phyloP scores from a whole-genome alignment of 2,329 filamentous ascomycete species.

The Alternaria metachromatica region DNA sequence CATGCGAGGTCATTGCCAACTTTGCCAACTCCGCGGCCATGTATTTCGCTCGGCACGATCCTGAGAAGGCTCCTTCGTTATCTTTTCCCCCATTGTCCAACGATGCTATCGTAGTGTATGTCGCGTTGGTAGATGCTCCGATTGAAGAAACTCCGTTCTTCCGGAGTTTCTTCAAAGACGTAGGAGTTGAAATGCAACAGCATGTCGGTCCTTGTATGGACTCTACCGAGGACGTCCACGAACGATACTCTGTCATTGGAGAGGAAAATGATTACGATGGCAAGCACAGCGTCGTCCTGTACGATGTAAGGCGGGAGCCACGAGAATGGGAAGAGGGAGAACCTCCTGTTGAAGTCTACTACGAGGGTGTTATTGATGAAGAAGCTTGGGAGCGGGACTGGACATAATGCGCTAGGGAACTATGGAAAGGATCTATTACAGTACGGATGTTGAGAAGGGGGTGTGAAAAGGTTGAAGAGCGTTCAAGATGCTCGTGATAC shows the following conservation, averaged over 20 bases:
- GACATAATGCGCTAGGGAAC: background rate
- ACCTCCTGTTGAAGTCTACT: background rate
- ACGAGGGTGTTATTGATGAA: background rate
- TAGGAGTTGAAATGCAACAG: background rate
- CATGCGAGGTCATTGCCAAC: background rate
- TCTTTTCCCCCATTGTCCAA: background rate
- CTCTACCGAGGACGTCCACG: background rate
- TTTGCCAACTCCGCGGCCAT: background rate
- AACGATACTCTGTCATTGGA: background rate
- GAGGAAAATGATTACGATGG: no score
- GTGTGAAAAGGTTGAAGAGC: background rate
- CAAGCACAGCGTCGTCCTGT: background rate
- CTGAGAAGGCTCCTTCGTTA: background rate
- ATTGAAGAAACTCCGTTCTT: background rate
- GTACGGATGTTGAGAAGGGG: background rate
- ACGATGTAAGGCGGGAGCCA: background rate
- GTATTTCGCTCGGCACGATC: background rate
- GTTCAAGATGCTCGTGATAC: background rate
- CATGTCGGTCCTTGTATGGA: background rate
- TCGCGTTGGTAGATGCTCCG: background rate
- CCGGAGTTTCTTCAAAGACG: background rate
- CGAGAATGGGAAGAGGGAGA: background rate
- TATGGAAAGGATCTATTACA: background rate
- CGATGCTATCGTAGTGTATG: background rate
- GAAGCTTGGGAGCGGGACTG: background rate